Percentiles rank a stretch among this genome's conserved stretches.
Conservation (phyloP, 768 basidiomycete genomes). For the Amanita brunnescens region DNA sequence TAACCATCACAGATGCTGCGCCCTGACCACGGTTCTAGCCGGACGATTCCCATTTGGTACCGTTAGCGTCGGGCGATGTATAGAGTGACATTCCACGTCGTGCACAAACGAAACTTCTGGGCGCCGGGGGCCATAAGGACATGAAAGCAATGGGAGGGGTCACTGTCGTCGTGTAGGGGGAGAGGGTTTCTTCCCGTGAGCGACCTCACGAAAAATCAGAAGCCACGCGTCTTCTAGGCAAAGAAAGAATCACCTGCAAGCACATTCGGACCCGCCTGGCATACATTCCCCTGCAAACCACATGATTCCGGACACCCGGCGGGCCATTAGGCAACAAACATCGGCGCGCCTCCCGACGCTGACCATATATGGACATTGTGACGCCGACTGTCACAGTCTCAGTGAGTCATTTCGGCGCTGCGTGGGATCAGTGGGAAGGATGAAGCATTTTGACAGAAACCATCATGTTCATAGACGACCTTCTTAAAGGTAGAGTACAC, state of each 20-base stretch:
- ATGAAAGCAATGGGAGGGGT: no score
- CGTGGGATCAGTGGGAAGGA: background rate
- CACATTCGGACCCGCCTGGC: background rate
- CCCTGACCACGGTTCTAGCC: slow-evolving; percentile 1
- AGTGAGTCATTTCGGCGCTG: background rate
- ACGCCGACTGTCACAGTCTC: background rate
- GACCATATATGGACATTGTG: background rate
- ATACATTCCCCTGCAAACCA: background rate
- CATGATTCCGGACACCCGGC: background rate
- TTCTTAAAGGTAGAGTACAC: slow-evolving; percentile 1
- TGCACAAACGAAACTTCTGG: no score
- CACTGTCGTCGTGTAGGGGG: no score
- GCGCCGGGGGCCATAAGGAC: no score
- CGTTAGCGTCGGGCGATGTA: no score
- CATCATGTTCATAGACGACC: background rate
- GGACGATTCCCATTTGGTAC: background rate
- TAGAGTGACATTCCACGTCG: no score
- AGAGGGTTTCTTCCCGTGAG: no score
- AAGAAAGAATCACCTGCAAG: background rate
- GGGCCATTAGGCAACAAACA: background rate
- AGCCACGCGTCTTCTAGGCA: no score
- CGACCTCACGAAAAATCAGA: no score
- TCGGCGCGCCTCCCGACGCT: background rate
- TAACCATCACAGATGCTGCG: background rate
- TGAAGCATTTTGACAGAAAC: background rate